Evolutionary conservation across 805 yeast species (phyloP).

Genomic region (Candida succiphila): DNA sequence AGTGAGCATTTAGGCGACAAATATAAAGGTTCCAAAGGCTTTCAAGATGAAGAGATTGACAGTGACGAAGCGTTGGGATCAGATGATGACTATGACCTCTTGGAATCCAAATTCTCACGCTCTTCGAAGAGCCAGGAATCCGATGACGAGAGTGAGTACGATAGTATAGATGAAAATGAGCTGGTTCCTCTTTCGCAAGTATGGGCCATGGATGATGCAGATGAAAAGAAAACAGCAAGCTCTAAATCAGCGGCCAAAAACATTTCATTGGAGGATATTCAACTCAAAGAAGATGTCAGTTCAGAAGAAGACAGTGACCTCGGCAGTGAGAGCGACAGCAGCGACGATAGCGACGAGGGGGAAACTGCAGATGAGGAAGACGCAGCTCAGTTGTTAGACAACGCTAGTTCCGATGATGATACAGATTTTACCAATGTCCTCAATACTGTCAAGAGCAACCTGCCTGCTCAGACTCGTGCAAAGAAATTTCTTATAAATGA

Average conservation of each 20-base stretch:
- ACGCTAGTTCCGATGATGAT: conserved; percentile 19
- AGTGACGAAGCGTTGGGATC: conserved; percentile 88
- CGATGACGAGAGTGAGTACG: conserved; percentile 54
- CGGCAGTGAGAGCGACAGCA: conserved; percentile 9
- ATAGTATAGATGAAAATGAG: conserved; percentile 68
- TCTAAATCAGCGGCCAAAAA: conserved; percentile 9
- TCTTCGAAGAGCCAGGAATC: conserved; percentile 18
- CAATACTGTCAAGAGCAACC: conserved; percentile 25
- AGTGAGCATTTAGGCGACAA: conserved; percentile 19
- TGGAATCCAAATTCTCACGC: conserved; percentile 53
- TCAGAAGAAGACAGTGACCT: conserved; percentile 4
- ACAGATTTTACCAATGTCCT: conserved; percentile 41
- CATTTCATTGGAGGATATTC: conserved; percentile 17
- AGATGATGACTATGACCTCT: conserved; percentile 55
- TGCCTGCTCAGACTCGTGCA: conserved; percentile 24
- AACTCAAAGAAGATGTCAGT: conserved; percentile 18
- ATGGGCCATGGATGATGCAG: conserved; percentile 74
- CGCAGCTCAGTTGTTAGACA: conserved; percentile 17
- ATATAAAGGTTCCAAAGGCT: conserved; percentile 16
- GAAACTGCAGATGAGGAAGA: conserved; percentile 8
- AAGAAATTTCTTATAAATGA: conserved; percentile 40
- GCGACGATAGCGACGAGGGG: conserved; percentile 11
- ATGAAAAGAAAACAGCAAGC: conserved; percentile 21
- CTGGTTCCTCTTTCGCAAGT: conserved; percentile 74
- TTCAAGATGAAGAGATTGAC: conserved; percentile 28